phyloP scores from a whole-genome alignment of 306 rosid species.

The Abrus pulchellus region DNA sequence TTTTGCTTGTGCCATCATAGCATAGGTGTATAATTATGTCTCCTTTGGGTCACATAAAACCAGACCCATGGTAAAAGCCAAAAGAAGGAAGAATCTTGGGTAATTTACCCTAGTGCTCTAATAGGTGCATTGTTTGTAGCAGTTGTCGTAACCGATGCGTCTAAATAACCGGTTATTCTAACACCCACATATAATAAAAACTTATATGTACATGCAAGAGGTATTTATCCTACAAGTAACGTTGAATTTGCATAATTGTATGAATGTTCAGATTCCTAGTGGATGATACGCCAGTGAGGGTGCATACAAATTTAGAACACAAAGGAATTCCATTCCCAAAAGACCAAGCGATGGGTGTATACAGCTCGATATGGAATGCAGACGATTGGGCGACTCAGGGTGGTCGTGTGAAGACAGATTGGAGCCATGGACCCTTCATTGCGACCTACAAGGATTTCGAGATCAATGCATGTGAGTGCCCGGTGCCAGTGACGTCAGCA shows the following conservation, averaged over 20 bases:
- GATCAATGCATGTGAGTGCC: slow-evolving; percentile 74
- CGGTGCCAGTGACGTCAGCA: slow-evolving; percentile 42
- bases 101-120: not conserved
- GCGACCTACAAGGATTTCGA: slow-evolving; percentile 77
- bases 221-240: too few species aligned
- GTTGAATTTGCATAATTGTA: not conserved
- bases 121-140: too few species aligned
- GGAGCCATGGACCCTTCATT: slow-evolving; percentile 90
- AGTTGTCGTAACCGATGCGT: too few species aligned
- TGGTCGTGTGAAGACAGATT: slow-evolving; percentile 91
- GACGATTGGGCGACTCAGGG: slow-evolving; percentile 99
- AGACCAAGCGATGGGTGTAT: slow-evolving; percentile 95
- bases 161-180: too few species aligned
- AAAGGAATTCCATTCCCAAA: slow-evolving; percentile 82
- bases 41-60: not conserved
- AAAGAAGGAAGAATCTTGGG: slow-evolving; percentile 51
- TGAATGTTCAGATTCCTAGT: slow-evolving; percentile 66
- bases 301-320: slow-evolving; percentile 81
- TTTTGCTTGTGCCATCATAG: slow-evolving; percentile 25
- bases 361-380: slow-evolving; percentile 96
- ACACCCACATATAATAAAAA: too few species aligned
- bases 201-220: too few species aligned
- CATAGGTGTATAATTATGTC: slow-evolving; percentile 1
- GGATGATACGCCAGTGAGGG: slow-evolving; percentile 88
- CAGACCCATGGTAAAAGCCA: not conserved